Base-by-base conservation (phyloP, 495 filamentous ascomycete genomes). In the Podospora pseudopauciseta region DNA sequence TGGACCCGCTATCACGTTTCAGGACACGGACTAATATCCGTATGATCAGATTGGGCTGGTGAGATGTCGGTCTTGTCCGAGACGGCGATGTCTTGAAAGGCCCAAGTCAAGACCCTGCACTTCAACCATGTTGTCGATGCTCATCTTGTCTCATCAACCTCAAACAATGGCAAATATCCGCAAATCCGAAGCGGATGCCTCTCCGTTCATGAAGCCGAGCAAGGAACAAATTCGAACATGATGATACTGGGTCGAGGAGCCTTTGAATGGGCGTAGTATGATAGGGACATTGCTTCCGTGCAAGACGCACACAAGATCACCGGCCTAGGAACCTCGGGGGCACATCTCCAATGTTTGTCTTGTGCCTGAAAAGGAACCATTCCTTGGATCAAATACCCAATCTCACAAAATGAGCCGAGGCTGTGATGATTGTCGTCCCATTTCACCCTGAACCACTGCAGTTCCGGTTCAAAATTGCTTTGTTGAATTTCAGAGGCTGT, bases 21-120 rank as follows among this genome's bases (percentile, higher is more conserved):
- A 68, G 67, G 63, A 55, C 56, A 30, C 70, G 72, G 72, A 72
- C 54, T 32, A 32, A 27, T 44, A 65, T 72, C 72, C 72, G 70
- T 2, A 59, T 54, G 53, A 19, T 70, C 63, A 18, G 71, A 72
- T 56, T 19, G 67, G 72, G 65, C 30, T 73, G 60, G 60, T 56
- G 26, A 30, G 20, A 9, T 63, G 2, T 18, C 19, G 7, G 55
- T 7, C 18, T 58, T 58, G n/a, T 58, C 55, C 55, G 55, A 58
- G 39, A 11, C 13, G 15, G 39, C 1, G 39, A 49, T 11, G 9
- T 49, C 15, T 16, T 49, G 9, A 13, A 16, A 13, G 1, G 39
- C 39, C 13, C 13, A 11, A 49, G 39, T 49, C 15, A 9, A 13
- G 39, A 49, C 2, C 5, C 7, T 49, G 6, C 5, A 49, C 39